Evolutionary conservation across 1,139 yeast genomes (phyloP), one percentile per base, ranked within the genome.

Genomic region (Lipomyces yarrowii): DNA sequence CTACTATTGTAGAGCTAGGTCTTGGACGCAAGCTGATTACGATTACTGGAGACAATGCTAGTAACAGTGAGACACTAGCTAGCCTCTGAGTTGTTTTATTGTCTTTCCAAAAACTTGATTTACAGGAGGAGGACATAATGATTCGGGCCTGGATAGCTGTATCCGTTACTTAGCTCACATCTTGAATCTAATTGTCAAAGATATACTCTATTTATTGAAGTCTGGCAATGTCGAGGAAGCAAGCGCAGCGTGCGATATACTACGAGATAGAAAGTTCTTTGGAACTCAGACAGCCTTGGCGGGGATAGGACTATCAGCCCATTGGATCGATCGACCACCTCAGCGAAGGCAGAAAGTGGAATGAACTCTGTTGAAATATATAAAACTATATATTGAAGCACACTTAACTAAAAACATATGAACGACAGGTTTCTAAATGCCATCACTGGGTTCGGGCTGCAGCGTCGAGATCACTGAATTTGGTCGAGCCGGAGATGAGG

Each of bases 31-130:
- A 48, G 30, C 53, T 48, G 30, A 48, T 48, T 48, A 48, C 53
- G 53, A 48, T 48, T 48, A 48, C 53, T 23, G 53, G 53, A 48
- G 53, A 48, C n/a, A 48, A 48, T 48, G 42, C 42, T 37, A 37
- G 42, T 37, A 37, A 48, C 53, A 48, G 18, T 48, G 53, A 23
- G 53, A 48, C 53, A 21, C 53, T 48, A 13, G 53, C 53, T n/a
- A n/a, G n/a, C n/a, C n/a, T n/a, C 30, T 26, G 30, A 26, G 30
- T 26, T 26, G 30, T 26, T 2, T 26, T 26, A 26, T 26, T 26
- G 30, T 26, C 30, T 2, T 26, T 26, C 30, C 30, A 26, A 26
- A 26, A 26, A 26, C 30, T 26, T 26, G 30, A 26, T 26, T 26
- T 26, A 26, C 30, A 26, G 3, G 30, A 26, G 30, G 30, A 26